Conservation (phyloP, 495 filamentous ascomycete species). For the Tuber calosporum region DNA sequence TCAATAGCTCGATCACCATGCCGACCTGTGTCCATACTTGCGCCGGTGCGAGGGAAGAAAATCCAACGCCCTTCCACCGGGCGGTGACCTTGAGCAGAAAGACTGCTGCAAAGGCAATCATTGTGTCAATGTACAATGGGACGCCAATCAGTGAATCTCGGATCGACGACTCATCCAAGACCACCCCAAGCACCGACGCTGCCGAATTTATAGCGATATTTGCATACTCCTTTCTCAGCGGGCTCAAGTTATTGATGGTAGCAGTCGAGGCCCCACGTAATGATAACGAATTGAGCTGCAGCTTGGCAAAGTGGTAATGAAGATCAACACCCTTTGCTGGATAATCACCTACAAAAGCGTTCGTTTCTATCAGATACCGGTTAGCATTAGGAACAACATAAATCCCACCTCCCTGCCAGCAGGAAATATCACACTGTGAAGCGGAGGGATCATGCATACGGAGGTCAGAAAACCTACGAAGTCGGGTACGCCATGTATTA, state of each 20-base stretch:
- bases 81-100: conserved; percentile 54
- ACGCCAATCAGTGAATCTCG: conserved; percentile 46
- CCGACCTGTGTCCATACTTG: conserved; percentile 49
- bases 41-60: conserved; percentile 46
- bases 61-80: conserved; percentile 49
- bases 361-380: conserved; percentile 45
- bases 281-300: conserved; percentile 55
- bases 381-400: conserved; percentile 12
- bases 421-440: background rate
- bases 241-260: conserved; percentile 50
- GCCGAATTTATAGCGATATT: conserved; percentile 55
- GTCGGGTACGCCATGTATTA: conserved; percentile 51
- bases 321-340: conserved; percentile 55
- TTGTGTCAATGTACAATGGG: conserved; percentile 50
- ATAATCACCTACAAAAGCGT: conserved; percentile 52
- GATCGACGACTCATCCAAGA: conserved; percentile 53
- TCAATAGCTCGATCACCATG: conserved; percentile 50
- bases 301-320: conserved; percentile 57
- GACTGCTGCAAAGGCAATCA: conserved; percentile 56
- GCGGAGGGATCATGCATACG: background rate
- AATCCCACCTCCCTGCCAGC: conserved; percentile 2
- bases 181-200: conserved; percentile 51
- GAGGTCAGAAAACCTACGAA: conserved; percentile 44
- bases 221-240: conserved; percentile 52
- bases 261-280: conserved; percentile 50